Percentiles rank a stretch among this genome's conserved stretches.
Evolutionary conservation across 352 stramenopile species (phyloP).

Genomic region (Phytopythium cucurbitacearum): DNA sequence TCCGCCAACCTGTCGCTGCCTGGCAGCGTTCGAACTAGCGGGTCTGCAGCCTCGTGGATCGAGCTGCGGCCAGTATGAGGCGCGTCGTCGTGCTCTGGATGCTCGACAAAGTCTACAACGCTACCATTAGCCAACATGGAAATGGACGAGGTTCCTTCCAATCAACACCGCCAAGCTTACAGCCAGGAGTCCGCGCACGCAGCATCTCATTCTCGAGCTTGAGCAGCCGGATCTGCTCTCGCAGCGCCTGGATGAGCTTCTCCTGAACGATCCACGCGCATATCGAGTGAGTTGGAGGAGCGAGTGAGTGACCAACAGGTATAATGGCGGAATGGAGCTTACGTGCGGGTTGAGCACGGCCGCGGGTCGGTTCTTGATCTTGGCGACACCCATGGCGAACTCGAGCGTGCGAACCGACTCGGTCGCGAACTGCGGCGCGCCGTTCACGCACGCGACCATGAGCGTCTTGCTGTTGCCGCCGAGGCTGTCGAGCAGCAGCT

Average conservation of each 20-base stretch:
- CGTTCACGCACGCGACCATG: slow-evolving; percentile 76
- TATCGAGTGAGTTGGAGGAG: not conserved
- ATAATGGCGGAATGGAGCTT: not conserved
- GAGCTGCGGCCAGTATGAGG: not conserved
- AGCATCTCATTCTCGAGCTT: slow-evolving; percentile 74
- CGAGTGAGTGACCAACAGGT: not conserved
- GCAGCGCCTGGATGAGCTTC: slow-evolving; percentile 65
- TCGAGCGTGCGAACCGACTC: slow-evolving; percentile 68
- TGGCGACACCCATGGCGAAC: slow-evolving; percentile 77
- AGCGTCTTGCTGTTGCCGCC: slow-evolving; percentile 74
- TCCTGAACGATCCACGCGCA: slow-evolving; percentile 24
- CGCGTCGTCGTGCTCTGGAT: slow-evolving; percentile 15
- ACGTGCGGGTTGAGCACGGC: slow-evolving; percentile 63
- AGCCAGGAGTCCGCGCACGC: slow-evolving; percentile 55
- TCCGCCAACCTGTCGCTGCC: not conserved
- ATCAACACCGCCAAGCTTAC: slow-evolving; percentile 16
- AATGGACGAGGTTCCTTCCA: not conserved
- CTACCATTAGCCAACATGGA: not conserved
- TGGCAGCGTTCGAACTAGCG: not conserved
- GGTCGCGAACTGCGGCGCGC: slow-evolving; percentile 41
- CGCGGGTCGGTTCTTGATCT: slow-evolving; percentile 73
- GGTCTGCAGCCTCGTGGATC: no score
- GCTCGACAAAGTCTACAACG: slow-evolving; percentile 42
- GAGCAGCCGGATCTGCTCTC: slow-evolving; percentile 59
- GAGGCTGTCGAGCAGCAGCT: slow-evolving; percentile 68